Conservation (phyloP, 768 basidiomycete species). For the Panellus pusillus region DNA sequence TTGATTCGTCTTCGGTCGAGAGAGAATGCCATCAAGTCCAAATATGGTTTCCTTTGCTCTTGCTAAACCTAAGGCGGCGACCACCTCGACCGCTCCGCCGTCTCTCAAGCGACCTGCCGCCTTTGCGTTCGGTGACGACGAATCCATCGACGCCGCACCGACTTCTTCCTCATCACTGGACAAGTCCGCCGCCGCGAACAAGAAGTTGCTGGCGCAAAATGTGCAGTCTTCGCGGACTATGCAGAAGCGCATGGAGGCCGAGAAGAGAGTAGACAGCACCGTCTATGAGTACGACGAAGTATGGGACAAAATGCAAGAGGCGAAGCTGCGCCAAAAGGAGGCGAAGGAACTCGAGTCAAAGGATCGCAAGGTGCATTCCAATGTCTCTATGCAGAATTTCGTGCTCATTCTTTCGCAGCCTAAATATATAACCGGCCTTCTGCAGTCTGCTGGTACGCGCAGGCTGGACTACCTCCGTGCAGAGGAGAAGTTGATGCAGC, state of each 20-base stretch:
- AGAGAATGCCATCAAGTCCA: constrained; percentile 34
- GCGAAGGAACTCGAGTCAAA: constrained; percentile 73
- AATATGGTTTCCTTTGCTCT: constrained; percentile 92
- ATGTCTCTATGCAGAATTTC: neutral
- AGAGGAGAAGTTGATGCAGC: constrained; percentile 97
- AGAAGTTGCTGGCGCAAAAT: constrained; percentile 58
- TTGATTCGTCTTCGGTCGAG: constrained; percentile 89
- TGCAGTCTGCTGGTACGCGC: constrained; percentile 82
- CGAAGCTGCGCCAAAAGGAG: constrained; percentile 71
- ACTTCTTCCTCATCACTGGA: constrained; percentile 35
- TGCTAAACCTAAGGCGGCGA: constrained; percentile 54
- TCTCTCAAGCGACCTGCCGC: constrained; percentile 60
- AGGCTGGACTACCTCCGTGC: constrained; percentile 87
- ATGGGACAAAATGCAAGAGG: constrained; percentile 93
- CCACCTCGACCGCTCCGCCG: constrained; percentile 40
- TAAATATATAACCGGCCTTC: constrained; percentile 85
- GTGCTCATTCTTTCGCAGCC: constrained; percentile 50
- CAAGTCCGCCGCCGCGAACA: constrained; percentile 47
- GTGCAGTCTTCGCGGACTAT: constrained; percentile 60
- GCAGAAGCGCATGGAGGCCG: constrained; percentile 75
- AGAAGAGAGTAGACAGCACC: constrained; percentile 74
- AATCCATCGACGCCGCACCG: constrained; percentile 48
- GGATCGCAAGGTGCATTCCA: constrained; percentile 68
- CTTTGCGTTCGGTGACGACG: constrained; percentile 67
- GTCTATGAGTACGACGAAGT: constrained; percentile 97